Conservation (phyloP, 805 yeast species). For the Ascoidea asiatica region DNA sequence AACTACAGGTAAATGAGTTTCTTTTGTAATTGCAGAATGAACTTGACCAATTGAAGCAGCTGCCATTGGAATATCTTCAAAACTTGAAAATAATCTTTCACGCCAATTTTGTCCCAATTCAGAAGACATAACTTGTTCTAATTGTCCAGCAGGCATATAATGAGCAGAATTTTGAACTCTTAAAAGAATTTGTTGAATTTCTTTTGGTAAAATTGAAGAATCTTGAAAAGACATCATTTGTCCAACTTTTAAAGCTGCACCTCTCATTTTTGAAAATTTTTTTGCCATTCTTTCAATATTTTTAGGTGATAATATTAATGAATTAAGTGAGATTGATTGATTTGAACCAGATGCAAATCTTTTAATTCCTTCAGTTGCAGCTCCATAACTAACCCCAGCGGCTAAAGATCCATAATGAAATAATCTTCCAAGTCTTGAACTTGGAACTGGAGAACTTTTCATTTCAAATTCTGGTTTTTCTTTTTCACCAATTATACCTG, state of each 20-base stretch:
- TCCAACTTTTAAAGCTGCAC: slow-evolving; percentile 98
- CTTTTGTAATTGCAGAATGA: slow-evolving; percentile 63
- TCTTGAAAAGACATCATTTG: slow-evolving; percentile 95
- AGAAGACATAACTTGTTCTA: slow-evolving; percentile 55
- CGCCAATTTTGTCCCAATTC: slow-evolving; percentile 82
- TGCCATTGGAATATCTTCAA: slow-evolving; percentile 85
- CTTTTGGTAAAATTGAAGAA: slow-evolving; percentile 68
- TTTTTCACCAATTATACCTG: slow-evolving; percentile 17
- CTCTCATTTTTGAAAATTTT: slow-evolving; percentile 88
- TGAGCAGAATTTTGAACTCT: slow-evolving; percentile 90
- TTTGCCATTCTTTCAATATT: slow-evolving; percentile 82
- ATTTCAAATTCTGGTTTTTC: slow-evolving; percentile 29
- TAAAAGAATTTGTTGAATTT: slow-evolving; percentile 65
- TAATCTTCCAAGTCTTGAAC: slow-evolving; percentile 73
- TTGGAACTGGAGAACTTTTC: slow-evolving; percentile 66
- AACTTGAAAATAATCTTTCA: slow-evolving; percentile 44
- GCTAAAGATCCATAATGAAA: slow-evolving; percentile 91
- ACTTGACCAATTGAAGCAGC: slow-evolving; percentile 98
- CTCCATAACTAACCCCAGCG: slow-evolving; percentile 80
- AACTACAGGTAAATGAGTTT: slow-evolving; percentile 58
- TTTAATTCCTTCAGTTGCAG: slow-evolving; percentile 62
- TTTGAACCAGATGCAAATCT: slow-evolving; percentile 45
- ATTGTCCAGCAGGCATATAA: slow-evolving; percentile 90
- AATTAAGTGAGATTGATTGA: slow-evolving; percentile 33
- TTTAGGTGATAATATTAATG: slow-evolving; percentile 58